phyloP scores from a whole-genome alignment of 495 filamentous ascomycete genomes.

The Xylaria castorea region DNA sequence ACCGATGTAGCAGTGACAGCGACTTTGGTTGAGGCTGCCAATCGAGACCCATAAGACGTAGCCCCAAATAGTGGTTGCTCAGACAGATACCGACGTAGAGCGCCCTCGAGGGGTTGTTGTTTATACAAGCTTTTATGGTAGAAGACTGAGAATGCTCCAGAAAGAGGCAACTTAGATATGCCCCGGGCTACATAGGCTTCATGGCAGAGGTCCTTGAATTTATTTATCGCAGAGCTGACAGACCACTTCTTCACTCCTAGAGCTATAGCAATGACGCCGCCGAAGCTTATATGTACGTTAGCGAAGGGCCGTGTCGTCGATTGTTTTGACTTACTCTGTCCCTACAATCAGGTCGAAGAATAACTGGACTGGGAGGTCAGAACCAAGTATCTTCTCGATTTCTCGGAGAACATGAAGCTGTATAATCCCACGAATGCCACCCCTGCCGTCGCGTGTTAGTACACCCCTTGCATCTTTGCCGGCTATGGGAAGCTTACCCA shows the following conservation, averaged over 20 bases:
- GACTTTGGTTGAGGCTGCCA: constrained; percentile 47
- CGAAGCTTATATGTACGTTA: constrained; percentile 48
- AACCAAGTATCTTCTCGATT: constrained; percentile 50
- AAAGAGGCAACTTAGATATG: constrained; percentile 42
- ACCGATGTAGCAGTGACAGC: constrained; percentile 54
- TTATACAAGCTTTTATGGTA: constrained; percentile 52
- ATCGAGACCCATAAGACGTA: constrained; percentile 32
- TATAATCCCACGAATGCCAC: constrained; percentile 58
- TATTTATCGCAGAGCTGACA: constrained; percentile 48
- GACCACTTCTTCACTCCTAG: constrained; percentile 58
- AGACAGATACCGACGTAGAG: constrained; percentile 42
- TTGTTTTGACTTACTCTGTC: constrained; percentile 51
- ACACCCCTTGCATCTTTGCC: neutral
- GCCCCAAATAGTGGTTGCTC: constrained; percentile 49
- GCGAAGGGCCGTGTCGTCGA: neutral
- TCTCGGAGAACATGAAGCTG: constrained; percentile 52
- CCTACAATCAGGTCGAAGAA: constrained; percentile 62
- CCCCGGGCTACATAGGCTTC: constrained; percentile 54
- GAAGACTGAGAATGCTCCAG: constrained; percentile 43
- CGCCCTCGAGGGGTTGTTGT: constrained; percentile 46
- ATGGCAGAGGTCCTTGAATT: constrained; percentile 51
- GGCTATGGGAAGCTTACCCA: constrained; percentile 42
- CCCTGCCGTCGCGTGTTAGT: constrained; percentile 35
- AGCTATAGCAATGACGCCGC: constrained; percentile 63
- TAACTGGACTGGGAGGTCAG: constrained; percentile 46